These are phyloP conservation scores for Lentinula edodes DNA, from an alignment of 768 basidiomycete genomes.

Conservation along the genomic window DNA sequence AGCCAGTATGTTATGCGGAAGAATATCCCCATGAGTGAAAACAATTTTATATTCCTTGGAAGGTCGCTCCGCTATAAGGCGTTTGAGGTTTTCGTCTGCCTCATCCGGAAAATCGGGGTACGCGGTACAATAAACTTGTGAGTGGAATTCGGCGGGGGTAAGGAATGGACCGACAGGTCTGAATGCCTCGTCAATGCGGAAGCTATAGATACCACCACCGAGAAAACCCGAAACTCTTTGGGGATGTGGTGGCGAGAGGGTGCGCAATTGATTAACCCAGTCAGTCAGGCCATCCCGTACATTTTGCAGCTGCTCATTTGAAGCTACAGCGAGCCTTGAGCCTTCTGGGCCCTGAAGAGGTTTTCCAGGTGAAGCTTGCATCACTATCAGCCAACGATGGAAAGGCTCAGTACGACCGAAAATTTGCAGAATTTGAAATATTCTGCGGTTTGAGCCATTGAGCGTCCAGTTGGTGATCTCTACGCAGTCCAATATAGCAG, in stretches of 20 bases:
- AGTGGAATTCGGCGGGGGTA: slow-evolving; percentile 6
- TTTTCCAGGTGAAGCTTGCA: background rate
- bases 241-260: slow-evolving; percentile 5
- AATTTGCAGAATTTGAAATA: too few species aligned
- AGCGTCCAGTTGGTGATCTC: background rate
- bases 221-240: slow-evolving; percentile 10
- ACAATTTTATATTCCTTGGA: slow-evolving; percentile 9
- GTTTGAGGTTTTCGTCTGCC: slow-evolving; percentile 2
- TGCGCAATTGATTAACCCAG: slow-evolving; percentile 10
- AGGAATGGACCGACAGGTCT: slow-evolving; percentile 9
- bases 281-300: background rate
- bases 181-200: slow-evolving; percentile 4
- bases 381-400: background rate
- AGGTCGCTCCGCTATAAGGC: slow-evolving; percentile 5
- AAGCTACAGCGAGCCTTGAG: background rate
- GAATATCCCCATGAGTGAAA: slow-evolving; percentile 30
- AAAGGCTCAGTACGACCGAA: background rate
- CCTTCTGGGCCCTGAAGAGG: background rate
- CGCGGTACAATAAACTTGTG: slow-evolving; percentile 1
- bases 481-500: background rate
- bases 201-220: slow-evolving; percentile 8
- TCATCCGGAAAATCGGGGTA: background rate
- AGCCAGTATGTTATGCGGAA: slow-evolving; percentile 29
- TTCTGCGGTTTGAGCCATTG: background rate
- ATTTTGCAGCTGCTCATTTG: slow-evolving; percentile 1